A percentile compares a stretch with the other conserved stretches of the same genome.
phyloP scores from a whole-genome alignment of 2,329 filamentous ascomycete genomes.

The Penicillium sclerotiorum region DNA sequence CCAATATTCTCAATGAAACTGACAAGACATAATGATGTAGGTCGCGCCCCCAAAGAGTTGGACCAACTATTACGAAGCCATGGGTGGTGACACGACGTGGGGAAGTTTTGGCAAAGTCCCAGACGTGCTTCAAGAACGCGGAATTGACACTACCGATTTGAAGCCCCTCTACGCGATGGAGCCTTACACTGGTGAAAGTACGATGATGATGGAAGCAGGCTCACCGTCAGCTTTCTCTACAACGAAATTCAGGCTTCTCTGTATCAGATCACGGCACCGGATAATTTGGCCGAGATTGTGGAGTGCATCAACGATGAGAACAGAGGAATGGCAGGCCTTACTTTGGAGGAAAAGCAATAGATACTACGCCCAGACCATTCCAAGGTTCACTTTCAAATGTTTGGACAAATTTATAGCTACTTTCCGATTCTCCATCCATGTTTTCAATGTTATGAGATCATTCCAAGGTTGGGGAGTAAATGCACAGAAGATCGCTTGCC shows the following conservation, averaged over 20 bases:
- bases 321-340: neutral
- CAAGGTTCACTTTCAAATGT: no score
- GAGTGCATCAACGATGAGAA: neutral
- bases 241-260: neutral
- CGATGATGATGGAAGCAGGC: neutral
- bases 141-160: neutral
- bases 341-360: neutral
- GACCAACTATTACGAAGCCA: neutral
- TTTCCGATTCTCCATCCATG: no score
- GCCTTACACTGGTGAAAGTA: neutral
- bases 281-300: neutral
- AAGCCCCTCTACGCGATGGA: neutral
- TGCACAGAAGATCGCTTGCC: no score
- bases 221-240: neutral
- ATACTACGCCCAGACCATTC: neutral
- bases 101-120: neutral
- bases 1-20: neutral
- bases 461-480: no score
- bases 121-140: neutral
- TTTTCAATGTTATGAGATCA: no score
- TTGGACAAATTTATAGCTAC: no score
- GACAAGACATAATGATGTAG: neutral
- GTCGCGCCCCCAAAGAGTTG: neutral
- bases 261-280: neutral
- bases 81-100: neutral